Conservation (phyloP, 129 eudicot species). For the Tanacetum coccineum region DNA sequence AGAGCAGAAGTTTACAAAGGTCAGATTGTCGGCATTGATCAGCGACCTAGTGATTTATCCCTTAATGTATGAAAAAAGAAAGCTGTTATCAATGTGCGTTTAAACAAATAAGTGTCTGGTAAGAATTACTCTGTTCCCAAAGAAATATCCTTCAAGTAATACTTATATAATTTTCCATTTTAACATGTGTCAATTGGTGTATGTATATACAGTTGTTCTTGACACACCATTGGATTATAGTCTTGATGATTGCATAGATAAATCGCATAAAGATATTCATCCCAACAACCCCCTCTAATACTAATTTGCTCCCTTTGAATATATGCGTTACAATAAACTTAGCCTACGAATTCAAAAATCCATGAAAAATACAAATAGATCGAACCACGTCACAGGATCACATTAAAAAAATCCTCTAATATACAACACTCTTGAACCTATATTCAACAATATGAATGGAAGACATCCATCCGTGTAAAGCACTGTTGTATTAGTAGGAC, state of each 20-base stretch:
- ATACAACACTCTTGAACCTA: no score
- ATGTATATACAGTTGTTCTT: slow-evolving; percentile 54
- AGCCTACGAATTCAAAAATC: no score
- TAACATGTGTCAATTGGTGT: not conserved
- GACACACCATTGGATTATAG: slow-evolving; percentile 90
- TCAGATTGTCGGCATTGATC: slow-evolving; percentile 90
- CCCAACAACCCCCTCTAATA: no score
- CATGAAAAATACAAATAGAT: no score
- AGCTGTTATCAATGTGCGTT: slow-evolving; percentile 93
- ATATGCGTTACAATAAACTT: no score
- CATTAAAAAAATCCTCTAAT: no score
- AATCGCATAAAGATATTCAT: no score
- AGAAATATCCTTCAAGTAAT: not conserved
- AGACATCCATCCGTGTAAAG: no score
- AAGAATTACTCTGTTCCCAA: not conserved
- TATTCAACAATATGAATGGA: no score
- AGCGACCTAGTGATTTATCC: slow-evolving; percentile 84
- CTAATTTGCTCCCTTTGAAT: no score
- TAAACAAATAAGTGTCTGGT: slow-evolving; percentile 90
- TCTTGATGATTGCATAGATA: slow-evolving; percentile 95
- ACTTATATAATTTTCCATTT: not conserved
- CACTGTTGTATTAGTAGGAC: no score
- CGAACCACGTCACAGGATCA: no score
- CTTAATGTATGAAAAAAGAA: slow-evolving; percentile 93
- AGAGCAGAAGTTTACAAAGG: slow-evolving; percentile 87